phyloP scores from a whole-genome alignment of 75 land plant species.

The Picea sitchensis region DNA sequence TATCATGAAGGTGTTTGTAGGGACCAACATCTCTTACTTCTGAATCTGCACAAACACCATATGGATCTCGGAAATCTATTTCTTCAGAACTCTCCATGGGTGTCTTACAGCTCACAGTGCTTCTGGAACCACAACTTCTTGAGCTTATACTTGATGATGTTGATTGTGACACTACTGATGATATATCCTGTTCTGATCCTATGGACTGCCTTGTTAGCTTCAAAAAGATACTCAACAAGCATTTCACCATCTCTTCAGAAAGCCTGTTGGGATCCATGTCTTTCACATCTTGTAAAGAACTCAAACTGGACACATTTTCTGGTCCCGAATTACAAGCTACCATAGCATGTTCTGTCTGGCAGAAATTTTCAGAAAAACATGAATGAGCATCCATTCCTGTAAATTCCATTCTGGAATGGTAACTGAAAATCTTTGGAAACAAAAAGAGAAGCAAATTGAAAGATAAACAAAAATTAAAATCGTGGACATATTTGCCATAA shows the following conservation, averaged over 20 bases:
- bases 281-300: constrained; percentile 17
- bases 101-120: constrained; percentile 22
- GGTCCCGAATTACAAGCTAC: constrained; percentile 9
- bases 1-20: constrained; percentile 40
- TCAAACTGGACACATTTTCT: constrained; percentile 17
- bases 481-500: background rate
- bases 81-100: constrained; percentile 2
- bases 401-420: constrained; percentile 1
- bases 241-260: constrained; percentile 62
- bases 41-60: constrained; percentile 53
- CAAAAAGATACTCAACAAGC: constrained; percentile 49
- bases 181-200: constrained; percentile 18
- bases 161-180: constrained; percentile 29
- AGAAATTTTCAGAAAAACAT: background rate
- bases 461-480: background rate
- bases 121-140: constrained; percentile 30
- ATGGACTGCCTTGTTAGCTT: constrained; percentile 36
- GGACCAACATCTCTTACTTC: constrained; percentile 64
- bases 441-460: constrained; percentile 1
- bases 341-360: constrained; percentile 8
- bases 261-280: constrained; percentile 41
- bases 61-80: constrained; percentile 52
- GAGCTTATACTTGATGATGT: constrained; percentile 49
- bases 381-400: background rate
- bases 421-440: background rate